Percentiles rank a stretch among this genome's conserved stretches.
Conservation (phyloP, 257 asterid species). For the Ilex asprella region DNA sequence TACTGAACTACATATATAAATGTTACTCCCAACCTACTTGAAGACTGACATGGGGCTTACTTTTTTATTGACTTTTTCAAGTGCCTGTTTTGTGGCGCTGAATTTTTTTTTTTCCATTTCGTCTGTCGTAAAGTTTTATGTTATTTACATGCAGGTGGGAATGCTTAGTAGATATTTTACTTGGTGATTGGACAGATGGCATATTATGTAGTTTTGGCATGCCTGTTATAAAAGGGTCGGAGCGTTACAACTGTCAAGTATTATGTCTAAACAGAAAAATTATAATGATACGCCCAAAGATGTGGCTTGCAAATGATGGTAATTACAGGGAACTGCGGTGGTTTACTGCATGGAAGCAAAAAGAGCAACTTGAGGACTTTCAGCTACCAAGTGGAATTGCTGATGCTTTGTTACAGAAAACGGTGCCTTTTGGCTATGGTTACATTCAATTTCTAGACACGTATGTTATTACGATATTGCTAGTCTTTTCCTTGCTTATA, state of each 20-base stretch:
- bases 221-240: constrained; percentile 83
- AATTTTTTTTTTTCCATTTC: no score
- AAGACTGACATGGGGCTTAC: no score
- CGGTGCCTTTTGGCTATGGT: constrained; percentile 87
- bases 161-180: constrained; percentile 66
- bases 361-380: constrained; percentile 66
- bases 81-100: no score
- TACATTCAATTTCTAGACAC: constrained; percentile 77
- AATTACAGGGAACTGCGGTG: constrained; percentile 86
- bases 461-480: constrained; percentile 28
- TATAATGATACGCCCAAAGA: constrained; percentile 85
- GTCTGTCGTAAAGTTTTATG: constrained; percentile 4
- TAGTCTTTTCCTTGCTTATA: not conserved
- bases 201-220: constrained; percentile 84
- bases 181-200: constrained; percentile 88
- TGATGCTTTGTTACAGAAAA: constrained; percentile 56
- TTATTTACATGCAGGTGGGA: constrained; percentile 66
- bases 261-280: constrained; percentile 76
- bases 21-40: no score
- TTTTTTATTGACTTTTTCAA: no score
- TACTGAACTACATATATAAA: no score
- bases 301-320: constrained; percentile 95
- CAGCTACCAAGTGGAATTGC: constrained; percentile 65
- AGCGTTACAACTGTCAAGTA: constrained; percentile 88
- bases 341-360: constrained; percentile 94